A percentile compares a stretch with the other conserved stretches of the same genome.
These are phyloP conservation scores for Scolecobasidium constrictum DNA, from an alignment of 2,329 filamentous ascomycete species.

Conservation along the genomic window DNA sequence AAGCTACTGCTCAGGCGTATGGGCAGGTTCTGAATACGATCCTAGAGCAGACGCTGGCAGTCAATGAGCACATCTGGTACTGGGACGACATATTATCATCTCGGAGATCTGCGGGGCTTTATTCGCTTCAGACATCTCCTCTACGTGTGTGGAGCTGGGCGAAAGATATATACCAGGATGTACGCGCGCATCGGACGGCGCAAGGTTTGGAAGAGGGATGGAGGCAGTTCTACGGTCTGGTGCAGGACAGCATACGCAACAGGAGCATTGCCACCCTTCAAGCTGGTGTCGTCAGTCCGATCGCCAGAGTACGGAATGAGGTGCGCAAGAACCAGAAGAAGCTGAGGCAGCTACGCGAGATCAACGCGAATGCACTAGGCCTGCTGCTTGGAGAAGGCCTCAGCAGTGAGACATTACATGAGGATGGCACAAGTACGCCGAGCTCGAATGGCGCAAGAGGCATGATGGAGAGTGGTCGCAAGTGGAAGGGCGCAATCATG, in stretches of 20 bases:
- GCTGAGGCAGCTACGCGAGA: conserved; percentile 61
- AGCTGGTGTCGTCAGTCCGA: conserved; percentile 62
- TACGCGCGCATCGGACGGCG: conserved; percentile 24
- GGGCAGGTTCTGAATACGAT: conserved; percentile 68
- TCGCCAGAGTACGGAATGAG: conserved; percentile 65
- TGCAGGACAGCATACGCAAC: conserved; percentile 64
- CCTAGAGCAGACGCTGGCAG: conserved; percentile 68
- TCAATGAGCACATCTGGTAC: conserved; percentile 86
- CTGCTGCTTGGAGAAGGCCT: conserved; percentile 80
- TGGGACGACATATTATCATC: conserved; percentile 85
- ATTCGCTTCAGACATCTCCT: conserved; percentile 79
- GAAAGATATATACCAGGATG: conserved; percentile 58
- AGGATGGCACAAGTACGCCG: conserved; percentile 4
- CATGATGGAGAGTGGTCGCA: conserved; percentile 25
- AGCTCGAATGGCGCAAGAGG: conserved; percentile 14
- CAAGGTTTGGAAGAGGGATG: conserved; percentile 31
- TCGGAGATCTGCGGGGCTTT: conserved; percentile 66
- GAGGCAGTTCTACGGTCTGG: conserved; percentile 65
- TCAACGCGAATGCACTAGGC: conserved; percentile 78
- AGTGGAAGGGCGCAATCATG: conserved; percentile 67
- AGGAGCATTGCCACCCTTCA: conserved; percentile 62
- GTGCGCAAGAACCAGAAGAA: conserved; percentile 62
- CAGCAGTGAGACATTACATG: conserved; percentile 32
- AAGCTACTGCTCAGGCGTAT: conserved; percentile 85
- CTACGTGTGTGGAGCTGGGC: conserved; percentile 61